Conservation (phyloP, 2,329 filamentous ascomycete genomes). For the Phaeophleospora eucalypticola region DNA sequence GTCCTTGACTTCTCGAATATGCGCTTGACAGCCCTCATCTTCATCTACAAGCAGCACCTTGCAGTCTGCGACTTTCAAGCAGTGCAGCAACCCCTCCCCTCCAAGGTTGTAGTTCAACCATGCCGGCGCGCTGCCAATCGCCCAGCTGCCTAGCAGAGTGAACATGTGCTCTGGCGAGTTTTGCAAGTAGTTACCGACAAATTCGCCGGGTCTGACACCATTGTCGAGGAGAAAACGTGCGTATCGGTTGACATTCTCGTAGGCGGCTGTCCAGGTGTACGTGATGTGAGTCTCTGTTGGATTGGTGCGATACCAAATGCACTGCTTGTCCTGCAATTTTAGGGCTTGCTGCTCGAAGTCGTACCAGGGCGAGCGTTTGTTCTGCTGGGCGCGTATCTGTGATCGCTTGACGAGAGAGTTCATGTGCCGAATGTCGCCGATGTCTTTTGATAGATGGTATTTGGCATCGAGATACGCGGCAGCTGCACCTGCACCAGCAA, state of each 20-base stretch:
- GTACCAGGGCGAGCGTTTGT: constrained; percentile 61
- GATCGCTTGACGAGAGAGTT: constrained; percentile 2
- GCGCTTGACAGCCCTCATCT: constrained; percentile 48
- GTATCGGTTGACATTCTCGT: constrained; percentile 56
- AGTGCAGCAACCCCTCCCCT: constrained; percentile 34
- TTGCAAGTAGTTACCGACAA: constrained; percentile 33
- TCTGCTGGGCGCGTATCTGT: constrained; percentile 41
- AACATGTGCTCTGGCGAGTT: constrained; percentile 37
- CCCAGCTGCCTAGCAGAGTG: constrained; percentile 28
- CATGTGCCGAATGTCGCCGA: constrained; percentile 35
- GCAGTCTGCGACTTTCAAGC: constrained; percentile 35
- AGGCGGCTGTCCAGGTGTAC: constrained; percentile 57
- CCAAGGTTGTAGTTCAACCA: constrained; percentile 36
- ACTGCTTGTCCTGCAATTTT: constrained; percentile 40
- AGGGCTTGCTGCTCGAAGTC: constrained; percentile 52
- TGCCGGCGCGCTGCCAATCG: constrained; percentile 32
- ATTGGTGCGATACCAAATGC: constrained; percentile 64
- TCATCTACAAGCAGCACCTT: constrained; percentile 46
- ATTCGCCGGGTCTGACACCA: constrained; percentile 32
- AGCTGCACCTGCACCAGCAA: constrained; percentile 56
- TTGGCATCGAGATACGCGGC: constrained; percentile 77
- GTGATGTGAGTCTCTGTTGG: constrained; percentile 27
- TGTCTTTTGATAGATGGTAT: constrained; percentile 63
- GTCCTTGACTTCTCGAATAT: constrained; percentile 51
- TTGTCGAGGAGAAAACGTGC: constrained; percentile 56